Base-by-base conservation (phyloP, 768 basidiomycete species). In the Pleurotus eryngii region DNA sequence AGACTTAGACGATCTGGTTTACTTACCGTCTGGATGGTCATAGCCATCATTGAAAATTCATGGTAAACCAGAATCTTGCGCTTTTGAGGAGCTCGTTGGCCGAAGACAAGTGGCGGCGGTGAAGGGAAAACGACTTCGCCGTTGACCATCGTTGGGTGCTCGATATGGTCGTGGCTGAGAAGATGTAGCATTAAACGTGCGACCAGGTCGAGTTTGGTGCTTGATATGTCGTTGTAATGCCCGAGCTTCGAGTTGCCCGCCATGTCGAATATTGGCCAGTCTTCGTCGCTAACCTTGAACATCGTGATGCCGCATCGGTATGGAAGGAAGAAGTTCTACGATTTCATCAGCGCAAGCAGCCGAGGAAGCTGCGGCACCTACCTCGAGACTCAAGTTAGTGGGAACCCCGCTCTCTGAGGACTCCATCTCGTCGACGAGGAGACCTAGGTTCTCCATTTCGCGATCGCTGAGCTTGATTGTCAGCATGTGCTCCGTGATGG, bases 11-110 rank as follows among this genome's bases (percentile, higher is more conserved):
- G 20, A 20, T 20, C 20, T 20, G 20, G 20, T 20, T 20, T 20
- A 48, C 58, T 39, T 42, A 59, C 58, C 39, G 58, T 56, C 11
- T 22, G 35, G 20, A 60, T 60, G 1, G 56, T 60, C 7, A 5
- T 12, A 1, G 30, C 57, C 59, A 57, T 60, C 59, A 60, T 60
- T 0, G 56, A 40, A 12, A 51, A 60, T 24, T 60, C 59, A 18
- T 60, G 57, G 38, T 57, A 60, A 0, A 60, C 30, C 2, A 60
- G 38, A 0, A 60, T 22, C 24, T 60, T 60, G 7, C 59, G 47
- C 1, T 14, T 40, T 27, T 22, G 57, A 15, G 27, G 37, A 43
- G 35, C 11, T 2, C 12, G 22, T 5, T 47, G 22, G 14, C 11
- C 35, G 26, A 17, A 37, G 17, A 6, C 12, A 3, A 20, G 8